A percentile compares a stretch with the other conserved stretches of the same genome.
Evolutionary conservation across 73 alveolate genomes (phyloP).

Genomic region (Paramecium octaurelia): DNA sequence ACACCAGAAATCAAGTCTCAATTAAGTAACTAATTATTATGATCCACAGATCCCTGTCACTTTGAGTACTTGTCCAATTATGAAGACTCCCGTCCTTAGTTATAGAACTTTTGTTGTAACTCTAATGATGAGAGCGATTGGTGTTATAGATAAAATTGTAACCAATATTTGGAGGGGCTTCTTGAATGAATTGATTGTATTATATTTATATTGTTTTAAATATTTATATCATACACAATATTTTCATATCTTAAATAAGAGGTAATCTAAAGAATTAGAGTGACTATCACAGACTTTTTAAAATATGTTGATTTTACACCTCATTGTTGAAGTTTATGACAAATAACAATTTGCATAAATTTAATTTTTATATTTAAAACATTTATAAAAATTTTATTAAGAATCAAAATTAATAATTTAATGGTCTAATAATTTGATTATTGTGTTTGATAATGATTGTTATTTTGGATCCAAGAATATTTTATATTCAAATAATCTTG

Average conservation of each 20-base stretch:
- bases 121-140: neutral
- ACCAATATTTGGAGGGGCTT: neutral
- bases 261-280: neutral
- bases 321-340: neutral
- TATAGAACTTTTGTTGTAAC: neutral
- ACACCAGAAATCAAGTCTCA: neutral
- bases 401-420: neutral
- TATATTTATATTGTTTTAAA: neutral
- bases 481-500: neutral
- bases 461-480: too few relatives aligned
- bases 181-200: neutral
- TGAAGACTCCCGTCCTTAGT: constrained; percentile 25
- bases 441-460: neutral
- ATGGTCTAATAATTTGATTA: neutral
- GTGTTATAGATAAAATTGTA: neutral
- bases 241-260: neutral
- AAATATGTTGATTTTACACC: too few relatives aligned
- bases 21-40: neutral
- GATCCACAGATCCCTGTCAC: neutral
- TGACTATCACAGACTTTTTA: neutral
- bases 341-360: neutral
- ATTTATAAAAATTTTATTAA: neutral
- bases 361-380: neutral
- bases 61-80: neutral
- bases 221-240: neutral